Percentiles rank a stretch among this genome's conserved stretches.
Conservation (phyloP, 768 basidiomycete species). For the Cystofilobasidium capitatum region DNA sequence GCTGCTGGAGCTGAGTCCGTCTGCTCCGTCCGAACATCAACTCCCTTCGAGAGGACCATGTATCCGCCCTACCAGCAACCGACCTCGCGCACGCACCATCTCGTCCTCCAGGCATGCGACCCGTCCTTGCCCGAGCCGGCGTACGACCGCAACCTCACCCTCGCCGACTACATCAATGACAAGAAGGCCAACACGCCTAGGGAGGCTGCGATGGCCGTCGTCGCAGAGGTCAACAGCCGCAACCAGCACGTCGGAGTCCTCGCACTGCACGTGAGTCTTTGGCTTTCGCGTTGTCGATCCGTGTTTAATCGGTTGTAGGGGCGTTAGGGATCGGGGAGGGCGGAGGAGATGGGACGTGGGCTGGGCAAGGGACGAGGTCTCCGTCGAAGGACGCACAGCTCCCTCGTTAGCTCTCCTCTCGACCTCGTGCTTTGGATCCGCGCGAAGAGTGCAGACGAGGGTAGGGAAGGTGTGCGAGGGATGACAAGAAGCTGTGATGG, state of each 20-base stretch:
- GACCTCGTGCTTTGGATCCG: no score
- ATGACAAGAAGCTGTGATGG: no score
- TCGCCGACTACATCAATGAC: slow-evolving; percentile 81
- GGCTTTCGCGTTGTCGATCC: not conserved
- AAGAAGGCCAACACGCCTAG: slow-evolving; percentile 98
- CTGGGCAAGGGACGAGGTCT: no score
- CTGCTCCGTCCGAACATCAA: not conserved
- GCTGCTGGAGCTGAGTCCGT: not conserved
- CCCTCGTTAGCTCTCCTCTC: no score
- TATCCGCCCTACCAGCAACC: not conserved
- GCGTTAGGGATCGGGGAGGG: no score
- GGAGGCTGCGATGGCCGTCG: slow-evolving; percentile 78
- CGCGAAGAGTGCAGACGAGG: no score
- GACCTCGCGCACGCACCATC: not conserved
- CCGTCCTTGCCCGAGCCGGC: slow-evolving; percentile 79
- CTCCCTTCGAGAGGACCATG: not conserved
- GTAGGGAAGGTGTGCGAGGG: no score
- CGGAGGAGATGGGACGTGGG: no score
- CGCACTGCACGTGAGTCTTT: slow-evolving; percentile 49
- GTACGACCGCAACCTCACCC: slow-evolving; percentile 81
- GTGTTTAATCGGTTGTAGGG: not conserved
- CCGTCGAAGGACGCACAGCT: no score
- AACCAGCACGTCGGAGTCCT: slow-evolving; percentile 86
- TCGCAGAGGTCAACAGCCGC: slow-evolving; percentile 77
- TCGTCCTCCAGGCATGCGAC: slow-evolving; percentile 65